A percentile compares a stretch with the other conserved stretches of the same genome.
Evolutionary conservation across 306 rosid genomes (phyloP).

Genomic region (Pterocarpus macrocarpus): DNA sequence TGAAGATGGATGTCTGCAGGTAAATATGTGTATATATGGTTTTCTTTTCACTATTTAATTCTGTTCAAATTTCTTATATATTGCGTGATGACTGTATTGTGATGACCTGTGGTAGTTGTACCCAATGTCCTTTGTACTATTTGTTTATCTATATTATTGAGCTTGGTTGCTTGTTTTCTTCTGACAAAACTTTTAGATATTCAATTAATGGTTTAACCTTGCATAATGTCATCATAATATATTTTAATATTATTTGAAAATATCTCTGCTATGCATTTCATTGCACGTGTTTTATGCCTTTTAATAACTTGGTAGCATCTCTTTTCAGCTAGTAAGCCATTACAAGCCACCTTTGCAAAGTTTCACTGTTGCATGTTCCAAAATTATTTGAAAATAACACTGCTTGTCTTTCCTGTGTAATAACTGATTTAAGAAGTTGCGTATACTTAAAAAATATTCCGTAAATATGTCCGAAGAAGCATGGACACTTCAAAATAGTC

Average conservation of each 20-base stretch:
- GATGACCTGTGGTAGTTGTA: neutral
- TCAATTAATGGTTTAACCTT: neutral
- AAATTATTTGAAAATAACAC: constrained; percentile 1
- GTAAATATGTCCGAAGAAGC: neutral
- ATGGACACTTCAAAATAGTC: no score
- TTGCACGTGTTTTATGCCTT: neutral
- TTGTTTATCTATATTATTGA: neutral
- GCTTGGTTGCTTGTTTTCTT: constrained; percentile 5
- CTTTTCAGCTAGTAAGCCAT: neutral
- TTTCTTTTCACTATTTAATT: constrained; percentile 15
- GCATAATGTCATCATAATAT: constrained; percentile 11
- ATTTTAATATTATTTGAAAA: neutral
- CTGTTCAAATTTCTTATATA: constrained; percentile 18
- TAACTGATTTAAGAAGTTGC: constrained; percentile 7
- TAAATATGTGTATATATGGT: constrained; percentile 40
- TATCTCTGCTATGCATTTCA: neutral
- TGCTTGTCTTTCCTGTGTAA: neutral
- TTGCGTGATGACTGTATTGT: neutral
- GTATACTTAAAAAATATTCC: neutral
- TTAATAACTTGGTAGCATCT: constrained; percentile 30
- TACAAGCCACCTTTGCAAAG: neutral
- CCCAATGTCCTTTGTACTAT: constrained; percentile 16
- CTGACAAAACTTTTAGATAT: neutral
- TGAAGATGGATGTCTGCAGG: constrained; percentile 99
- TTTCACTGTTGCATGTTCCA: neutral